phyloP scores from a whole-genome alignment of 805 yeast species.

The Sugiyamaella floridensis region DNA sequence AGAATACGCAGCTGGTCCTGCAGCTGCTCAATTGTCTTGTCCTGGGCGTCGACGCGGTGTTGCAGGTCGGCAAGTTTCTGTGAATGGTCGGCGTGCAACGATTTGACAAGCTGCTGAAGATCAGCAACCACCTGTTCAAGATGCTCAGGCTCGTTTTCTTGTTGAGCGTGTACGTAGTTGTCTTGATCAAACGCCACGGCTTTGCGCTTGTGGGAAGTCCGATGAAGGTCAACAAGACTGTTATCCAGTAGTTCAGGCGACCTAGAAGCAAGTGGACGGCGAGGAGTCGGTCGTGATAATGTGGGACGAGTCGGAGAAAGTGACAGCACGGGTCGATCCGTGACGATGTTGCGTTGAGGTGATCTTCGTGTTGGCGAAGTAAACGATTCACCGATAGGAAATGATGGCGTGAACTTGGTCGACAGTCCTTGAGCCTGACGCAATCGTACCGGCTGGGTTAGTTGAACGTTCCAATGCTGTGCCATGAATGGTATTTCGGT shows the following conservation, averaged over 20 bases:
- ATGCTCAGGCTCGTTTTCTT: neutral
- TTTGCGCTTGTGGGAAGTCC: neutral
- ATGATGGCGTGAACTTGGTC: conserved; percentile 3
- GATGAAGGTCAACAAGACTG: neutral
- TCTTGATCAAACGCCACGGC: conserved; percentile 1
- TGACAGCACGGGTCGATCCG: neutral
- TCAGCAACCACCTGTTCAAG: conserved; percentile 1
- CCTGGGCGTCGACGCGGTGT: conserved; percentile 1
- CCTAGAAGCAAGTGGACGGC: neutral
- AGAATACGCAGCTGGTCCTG: neutral
- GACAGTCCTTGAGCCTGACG: neutral
- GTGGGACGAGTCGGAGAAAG: neutral
- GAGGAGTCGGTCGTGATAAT: neutral
- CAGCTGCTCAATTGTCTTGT: conserved; percentile 1
- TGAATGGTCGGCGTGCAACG: conserved; percentile 3
- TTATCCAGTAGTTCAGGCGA: neutral
- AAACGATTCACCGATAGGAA: conserved; percentile 1
- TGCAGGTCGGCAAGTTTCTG: conserved; percentile 2
- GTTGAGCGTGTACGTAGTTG: neutral
- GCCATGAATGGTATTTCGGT: too few relatives aligned
- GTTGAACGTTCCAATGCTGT: neutral
- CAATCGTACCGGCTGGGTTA: conserved; percentile 1
- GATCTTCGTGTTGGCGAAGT: neutral
- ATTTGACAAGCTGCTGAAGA: conserved; percentile 4
- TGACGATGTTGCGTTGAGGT: neutral